These are phyloP conservation scores for Mycena haematopus DNA, from an alignment of 768 basidiomycete species.

Conservation along the genomic window DNA sequence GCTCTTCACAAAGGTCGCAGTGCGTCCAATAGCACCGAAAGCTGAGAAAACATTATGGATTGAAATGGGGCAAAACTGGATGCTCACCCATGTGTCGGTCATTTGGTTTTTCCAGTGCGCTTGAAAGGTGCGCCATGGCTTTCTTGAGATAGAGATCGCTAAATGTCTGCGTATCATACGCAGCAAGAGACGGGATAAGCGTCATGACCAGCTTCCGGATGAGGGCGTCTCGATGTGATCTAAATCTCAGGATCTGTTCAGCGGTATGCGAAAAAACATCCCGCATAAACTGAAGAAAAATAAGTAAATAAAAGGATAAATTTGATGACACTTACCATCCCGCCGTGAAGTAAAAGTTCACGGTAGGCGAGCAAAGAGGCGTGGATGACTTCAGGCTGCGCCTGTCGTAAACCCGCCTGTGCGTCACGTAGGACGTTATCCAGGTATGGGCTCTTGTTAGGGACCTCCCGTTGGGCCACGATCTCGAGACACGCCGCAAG, in stretches of 20 bases:
- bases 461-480: slow-evolving; percentile 74
- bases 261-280: slow-evolving; percentile 87
- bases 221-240: slow-evolving; percentile 83
- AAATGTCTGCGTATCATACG: slow-evolving; percentile 93
- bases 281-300: slow-evolving; percentile 73
- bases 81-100: slow-evolving; percentile 85
- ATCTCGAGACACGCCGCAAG: slow-evolving; percentile 94
- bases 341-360: slow-evolving; percentile 90
- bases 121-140: slow-evolving; percentile 90
- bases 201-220: slow-evolving; percentile 95
- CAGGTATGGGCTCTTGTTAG: slow-evolving; percentile 69
- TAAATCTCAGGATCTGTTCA: slow-evolving; percentile 89
- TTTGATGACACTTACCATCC: slow-evolving; percentile 69
- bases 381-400: slow-evolving; percentile 88
- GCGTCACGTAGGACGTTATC: slow-evolving; percentile 89
- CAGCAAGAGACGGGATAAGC: slow-evolving; percentile 92
- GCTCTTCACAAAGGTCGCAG: slow-evolving; percentile 88
- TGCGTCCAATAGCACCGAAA: slow-evolving; percentile 95
- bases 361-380: slow-evolving; percentile 92
- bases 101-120: slow-evolving; percentile 85
- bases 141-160: slow-evolving; percentile 90
- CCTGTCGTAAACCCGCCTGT: slow-evolving; percentile 78
- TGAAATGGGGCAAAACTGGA: background rate
- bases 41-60: slow-evolving; percentile 52
- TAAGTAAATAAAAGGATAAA: slow-evolving; percentile 1